Percentiles rank a stretch among this genome's conserved stretches.
These are phyloP conservation scores for Cladosporium sp. DNA, from an alignment of 2,329 filamentous ascomycete species.

Conservation along the genomic window DNA sequence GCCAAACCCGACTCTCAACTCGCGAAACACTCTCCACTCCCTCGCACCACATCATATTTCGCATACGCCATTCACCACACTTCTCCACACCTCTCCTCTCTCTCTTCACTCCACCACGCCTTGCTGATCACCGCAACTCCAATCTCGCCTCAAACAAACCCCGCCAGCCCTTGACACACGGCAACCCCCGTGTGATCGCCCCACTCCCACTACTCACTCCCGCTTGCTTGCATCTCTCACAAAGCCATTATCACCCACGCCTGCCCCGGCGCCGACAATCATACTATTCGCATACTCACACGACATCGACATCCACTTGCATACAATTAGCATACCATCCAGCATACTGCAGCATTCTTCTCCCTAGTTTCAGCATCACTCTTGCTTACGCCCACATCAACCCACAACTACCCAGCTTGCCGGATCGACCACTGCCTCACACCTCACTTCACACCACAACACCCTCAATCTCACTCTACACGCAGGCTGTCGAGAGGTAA, in stretches of 20 bases:
- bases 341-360: background rate
- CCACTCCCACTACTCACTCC: slow-evolving; percentile 9
- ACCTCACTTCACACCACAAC: background rate
- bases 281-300: background rate
- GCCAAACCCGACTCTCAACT: background rate
- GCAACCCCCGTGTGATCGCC: background rate
- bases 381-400: background rate
- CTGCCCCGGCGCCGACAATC: background rate
- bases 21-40: background rate
- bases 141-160: slow-evolving; percentile 1
- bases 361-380: background rate
- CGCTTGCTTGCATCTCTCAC: slow-evolving; percentile 17
- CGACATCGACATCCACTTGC: background rate
- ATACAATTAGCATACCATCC: background rate
- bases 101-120: background rate
- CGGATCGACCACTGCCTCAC: background rate
- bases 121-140: background rate
- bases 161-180: background rate
- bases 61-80: background rate
- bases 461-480: background rate
- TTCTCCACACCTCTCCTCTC: background rate
- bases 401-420: background rate
- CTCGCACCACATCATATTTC: background rate
- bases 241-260: slow-evolving; percentile 10
- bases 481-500: slow-evolving; percentile 34